A percentile compares a stretch with the other conserved stretches of the same genome.
These are phyloP conservation scores for Geoglossum cookeanum DNA, from an alignment of 2,329 filamentous ascomycete species.

Conservation along the genomic window DNA sequence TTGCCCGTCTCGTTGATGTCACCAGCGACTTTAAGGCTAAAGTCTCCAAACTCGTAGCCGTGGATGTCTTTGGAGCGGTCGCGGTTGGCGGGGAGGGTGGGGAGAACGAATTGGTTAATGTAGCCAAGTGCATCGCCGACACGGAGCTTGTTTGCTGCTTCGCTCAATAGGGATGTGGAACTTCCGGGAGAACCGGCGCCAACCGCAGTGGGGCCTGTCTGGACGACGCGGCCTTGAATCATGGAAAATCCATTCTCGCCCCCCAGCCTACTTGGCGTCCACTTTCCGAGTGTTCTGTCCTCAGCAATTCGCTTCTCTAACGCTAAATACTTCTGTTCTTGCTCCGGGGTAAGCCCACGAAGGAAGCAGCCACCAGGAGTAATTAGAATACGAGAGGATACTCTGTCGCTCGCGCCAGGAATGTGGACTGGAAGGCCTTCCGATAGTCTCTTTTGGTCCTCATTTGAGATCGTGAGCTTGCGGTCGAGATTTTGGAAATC, in stretches of 20 bases:
- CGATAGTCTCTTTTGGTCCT: slow-evolving; percentile 36
- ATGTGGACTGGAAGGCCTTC: slow-evolving; percentile 41
- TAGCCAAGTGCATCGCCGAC: slow-evolving; percentile 47
- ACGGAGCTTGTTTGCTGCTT: slow-evolving; percentile 45
- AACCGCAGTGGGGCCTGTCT: slow-evolving; percentile 44
- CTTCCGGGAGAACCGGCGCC: slow-evolving; percentile 21
- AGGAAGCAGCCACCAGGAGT: not conserved
- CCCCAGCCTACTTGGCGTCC: not conserved
- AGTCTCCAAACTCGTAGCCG: not conserved
- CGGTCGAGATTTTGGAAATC: slow-evolving; percentile 14
- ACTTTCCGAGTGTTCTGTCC: not conserved
- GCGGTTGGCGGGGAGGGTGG: slow-evolving; percentile 23
- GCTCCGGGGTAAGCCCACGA: slow-evolving; percentile 40
- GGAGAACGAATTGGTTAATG: slow-evolving; percentile 50
- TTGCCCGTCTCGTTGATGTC: not conserved
- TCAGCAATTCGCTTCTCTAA: slow-evolving; percentile 30
- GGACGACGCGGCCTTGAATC: slow-evolving; percentile 44
- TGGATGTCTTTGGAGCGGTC: not conserved
- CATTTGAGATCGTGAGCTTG: slow-evolving; percentile 30
- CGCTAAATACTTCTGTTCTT: slow-evolving; percentile 51
- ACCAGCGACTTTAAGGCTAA: not conserved
- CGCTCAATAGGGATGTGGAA: slow-evolving; percentile 25
- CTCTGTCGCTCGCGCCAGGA: slow-evolving; percentile 36
- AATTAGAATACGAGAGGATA: not conserved
- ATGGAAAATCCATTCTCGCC: slow-evolving; percentile 33